A percentile compares a stretch with the other conserved stretches of the same genome.
These are phyloP conservation scores for Anacardium occidentale DNA, from an alignment of 345 rosid species.

Conservation along the genomic window DNA sequence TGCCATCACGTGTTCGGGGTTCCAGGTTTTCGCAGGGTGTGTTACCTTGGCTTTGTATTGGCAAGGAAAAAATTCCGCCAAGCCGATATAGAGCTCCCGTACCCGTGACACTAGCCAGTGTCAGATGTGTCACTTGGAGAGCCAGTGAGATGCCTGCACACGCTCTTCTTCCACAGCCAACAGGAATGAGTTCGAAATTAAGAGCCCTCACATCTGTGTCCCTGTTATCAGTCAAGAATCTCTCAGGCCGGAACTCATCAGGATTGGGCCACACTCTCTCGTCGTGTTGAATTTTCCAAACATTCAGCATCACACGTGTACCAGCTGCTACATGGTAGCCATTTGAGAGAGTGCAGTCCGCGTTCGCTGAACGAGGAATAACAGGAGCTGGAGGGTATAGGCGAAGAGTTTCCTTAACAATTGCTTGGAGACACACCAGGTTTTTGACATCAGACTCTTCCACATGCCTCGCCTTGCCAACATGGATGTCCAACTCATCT, in stretches of 20 bases:
- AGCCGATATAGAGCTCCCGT: no score
- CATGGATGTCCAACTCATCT: constrained; percentile 25
- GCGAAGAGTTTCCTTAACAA: constrained; percentile 39
- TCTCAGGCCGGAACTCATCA: constrained; percentile 29
- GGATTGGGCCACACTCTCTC: constrained; percentile 25
- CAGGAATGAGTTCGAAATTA: constrained; percentile 36
- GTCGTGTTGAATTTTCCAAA: constrained; percentile 31
- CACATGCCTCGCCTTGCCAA: constrained; percentile 18
- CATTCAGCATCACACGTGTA: constrained; percentile 26
- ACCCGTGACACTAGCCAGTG: no score
- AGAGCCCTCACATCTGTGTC: constrained; percentile 31
- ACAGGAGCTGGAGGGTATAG: constrained; percentile 32
- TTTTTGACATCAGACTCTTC: constrained; percentile 16
- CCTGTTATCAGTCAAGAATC: constrained; percentile 32
- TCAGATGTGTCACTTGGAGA: constrained; percentile 31
- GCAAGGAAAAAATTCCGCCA: no score
- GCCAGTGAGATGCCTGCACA: constrained; percentile 38
- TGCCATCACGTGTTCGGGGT: no score
- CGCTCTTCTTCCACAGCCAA: constrained; percentile 37
- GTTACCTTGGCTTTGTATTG: no score
- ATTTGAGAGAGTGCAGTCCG: constrained; percentile 18
- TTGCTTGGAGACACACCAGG: constrained; percentile 27
- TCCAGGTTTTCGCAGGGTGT: no score
- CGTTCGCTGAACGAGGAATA: constrained; percentile 16
- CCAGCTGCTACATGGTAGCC: constrained; percentile 27